These are phyloP conservation scores for Hordeum marinum DNA, from an alignment of 176 grass and related monocot species.

Conservation along the genomic window DNA sequence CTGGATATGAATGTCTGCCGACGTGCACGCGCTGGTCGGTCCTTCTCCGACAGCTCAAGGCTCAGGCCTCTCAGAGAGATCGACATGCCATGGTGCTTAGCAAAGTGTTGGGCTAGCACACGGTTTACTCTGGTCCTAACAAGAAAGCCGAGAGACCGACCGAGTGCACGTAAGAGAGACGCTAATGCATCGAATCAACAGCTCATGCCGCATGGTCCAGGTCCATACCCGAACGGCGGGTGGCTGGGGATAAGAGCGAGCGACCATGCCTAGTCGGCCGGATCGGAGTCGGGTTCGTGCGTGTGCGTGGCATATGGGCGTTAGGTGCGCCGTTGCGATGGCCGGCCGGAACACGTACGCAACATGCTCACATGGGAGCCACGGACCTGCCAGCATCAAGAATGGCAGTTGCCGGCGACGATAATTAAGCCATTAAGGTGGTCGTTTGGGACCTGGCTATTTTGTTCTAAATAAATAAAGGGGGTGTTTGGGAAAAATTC, in stretches of 20 bases:
- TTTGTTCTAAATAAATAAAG: too few species aligned
- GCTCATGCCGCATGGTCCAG: background rate
- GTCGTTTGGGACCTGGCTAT: background rate
- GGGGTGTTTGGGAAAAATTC: background rate
- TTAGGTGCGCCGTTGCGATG: slow-evolving; percentile 12
- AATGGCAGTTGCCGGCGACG: background rate
- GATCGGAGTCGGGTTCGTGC: background rate
- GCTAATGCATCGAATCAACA: background rate
- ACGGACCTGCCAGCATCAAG: background rate
- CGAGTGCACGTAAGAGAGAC: background rate
- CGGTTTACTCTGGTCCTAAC: background rate
- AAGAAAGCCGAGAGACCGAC: background rate
- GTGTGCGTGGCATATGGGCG: background rate
- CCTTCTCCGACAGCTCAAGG: slow-evolving; percentile 25
- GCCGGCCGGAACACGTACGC: background rate
- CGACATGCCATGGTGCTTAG: too few species aligned
- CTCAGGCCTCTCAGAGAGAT: background rate
- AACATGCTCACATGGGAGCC: background rate
- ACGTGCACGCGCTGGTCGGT: slow-evolving; percentile 11
- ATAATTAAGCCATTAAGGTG: background rate
- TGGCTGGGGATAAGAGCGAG: background rate
- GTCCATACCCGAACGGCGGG: background rate
- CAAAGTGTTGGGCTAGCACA: background rate
- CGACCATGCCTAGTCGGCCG: background rate
- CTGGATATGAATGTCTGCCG: background rate